A percentile compares a stretch with the other conserved stretches of the same genome.
phyloP scores from a whole-genome alignment of 1,139 yeast genomes.

The Candida anutae region DNA sequence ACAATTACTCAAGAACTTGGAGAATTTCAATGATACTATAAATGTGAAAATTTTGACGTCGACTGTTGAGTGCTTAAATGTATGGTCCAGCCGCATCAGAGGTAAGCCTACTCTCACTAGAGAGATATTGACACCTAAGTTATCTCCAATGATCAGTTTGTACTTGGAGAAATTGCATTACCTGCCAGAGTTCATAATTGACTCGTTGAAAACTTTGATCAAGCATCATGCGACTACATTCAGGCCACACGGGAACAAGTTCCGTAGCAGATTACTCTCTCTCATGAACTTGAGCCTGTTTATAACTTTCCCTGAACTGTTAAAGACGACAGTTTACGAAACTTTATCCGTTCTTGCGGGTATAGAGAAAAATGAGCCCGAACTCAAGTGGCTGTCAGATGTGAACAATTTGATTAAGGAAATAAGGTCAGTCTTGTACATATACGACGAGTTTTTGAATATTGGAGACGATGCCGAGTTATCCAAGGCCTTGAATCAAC shows the following conservation, averaged over 20 bases:
- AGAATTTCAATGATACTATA: constrained; percentile 37
- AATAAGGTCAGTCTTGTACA: constrained; percentile 40
- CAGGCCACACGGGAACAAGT: constrained; percentile 66
- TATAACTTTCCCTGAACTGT: constrained; percentile 21
- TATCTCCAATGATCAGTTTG: constrained; percentile 53
- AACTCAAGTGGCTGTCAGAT: constrained; percentile 40
- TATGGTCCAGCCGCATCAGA: constrained; percentile 48
- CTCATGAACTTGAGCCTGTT: constrained; percentile 23
- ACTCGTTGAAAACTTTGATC: constrained; percentile 43
- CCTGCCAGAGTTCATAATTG: constrained; percentile 35
- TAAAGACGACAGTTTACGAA: constrained; percentile 37
- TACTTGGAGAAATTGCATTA: constrained; percentile 39
- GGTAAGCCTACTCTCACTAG: constrained; percentile 83
- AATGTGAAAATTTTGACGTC: constrained; percentile 38
- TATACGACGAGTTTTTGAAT: constrained; percentile 54
- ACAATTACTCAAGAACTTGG: constrained; percentile 48
- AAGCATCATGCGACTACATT: constrained; percentile 68
- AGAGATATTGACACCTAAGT: constrained; percentile 74
- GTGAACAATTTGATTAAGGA: constrained; percentile 34
- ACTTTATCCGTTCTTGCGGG: constrained; percentile 55
- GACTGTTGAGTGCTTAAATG: constrained; percentile 41
- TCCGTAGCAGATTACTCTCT: constrained; percentile 37
- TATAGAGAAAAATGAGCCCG: constrained; percentile 46
- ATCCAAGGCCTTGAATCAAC: constrained; percentile 20
- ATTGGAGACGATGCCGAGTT: constrained; percentile 47